These are phyloP conservation scores for Akanthomyces uredinophilus DNA, from an alignment of 2,329 filamentous ascomycete species.

Conservation along the genomic window DNA sequence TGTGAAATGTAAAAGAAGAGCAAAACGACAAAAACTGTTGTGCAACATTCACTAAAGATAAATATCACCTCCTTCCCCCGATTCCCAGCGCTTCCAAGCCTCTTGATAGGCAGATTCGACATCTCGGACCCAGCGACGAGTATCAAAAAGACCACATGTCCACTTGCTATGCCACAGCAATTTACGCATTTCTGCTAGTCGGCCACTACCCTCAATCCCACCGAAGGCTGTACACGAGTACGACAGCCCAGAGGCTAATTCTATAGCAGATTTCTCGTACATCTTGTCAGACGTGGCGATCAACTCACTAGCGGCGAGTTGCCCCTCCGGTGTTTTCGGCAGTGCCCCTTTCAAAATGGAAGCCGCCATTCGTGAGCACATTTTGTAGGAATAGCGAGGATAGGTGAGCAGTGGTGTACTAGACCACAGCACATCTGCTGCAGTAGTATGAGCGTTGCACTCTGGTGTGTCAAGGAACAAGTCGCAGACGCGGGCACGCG, in stretches of 20 bases:
- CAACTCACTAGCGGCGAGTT: conserved; percentile 64
- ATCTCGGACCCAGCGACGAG: conserved; percentile 82
- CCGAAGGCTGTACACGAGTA: conserved; percentile 46
- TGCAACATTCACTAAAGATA: conserved; percentile 52
- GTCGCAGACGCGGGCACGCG: conserved; percentile 85
- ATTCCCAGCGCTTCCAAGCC: conserved; percentile 85
- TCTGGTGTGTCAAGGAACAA: conserved; percentile 95
- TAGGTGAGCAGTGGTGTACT: conserved; percentile 88
- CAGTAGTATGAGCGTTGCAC: conserved; percentile 96
- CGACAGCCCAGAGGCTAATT: conserved; percentile 57
- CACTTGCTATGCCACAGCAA: conserved; percentile 80
- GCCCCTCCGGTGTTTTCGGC: conserved; percentile 65
- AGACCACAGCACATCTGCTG: conserved; percentile 93
- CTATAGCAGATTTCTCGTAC: conserved; percentile 75
- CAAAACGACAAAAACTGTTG: neutral
- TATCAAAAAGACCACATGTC: conserved; percentile 86
- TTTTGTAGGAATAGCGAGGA: conserved; percentile 92
- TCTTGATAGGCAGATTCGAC: conserved; percentile 83
- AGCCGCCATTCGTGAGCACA: conserved; percentile 97
- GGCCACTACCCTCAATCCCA: conserved; percentile 55
- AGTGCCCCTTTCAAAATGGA: conserved; percentile 88
- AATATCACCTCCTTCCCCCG: conserved; percentile 85
- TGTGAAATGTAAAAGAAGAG: neutral
- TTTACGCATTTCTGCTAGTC: conserved; percentile 72
- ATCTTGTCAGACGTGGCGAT: conserved; percentile 73